Evolutionary conservation across 495 filamentous ascomycete species (phyloP), one percentile per base, ranked within the genome.

Genomic region (Aspergillus coremiiformis): DNA sequence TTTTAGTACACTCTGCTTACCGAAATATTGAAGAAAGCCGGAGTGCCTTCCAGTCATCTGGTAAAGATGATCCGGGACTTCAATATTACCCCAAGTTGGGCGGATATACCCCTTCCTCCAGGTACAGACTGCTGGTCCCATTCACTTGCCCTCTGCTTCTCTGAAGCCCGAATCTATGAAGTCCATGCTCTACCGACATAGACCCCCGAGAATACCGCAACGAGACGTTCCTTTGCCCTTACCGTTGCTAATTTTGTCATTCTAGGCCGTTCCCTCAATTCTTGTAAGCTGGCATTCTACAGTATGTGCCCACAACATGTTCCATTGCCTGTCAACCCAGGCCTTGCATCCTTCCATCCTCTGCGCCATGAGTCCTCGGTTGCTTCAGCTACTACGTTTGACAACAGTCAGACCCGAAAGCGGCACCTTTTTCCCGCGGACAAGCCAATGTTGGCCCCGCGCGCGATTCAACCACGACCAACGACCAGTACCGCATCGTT

Each of bases 11-110:
- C 61, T 29, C 57, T 84, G 48, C 74, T 84, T 48, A 76, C 78
- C 26, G 80, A 83, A 58, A 82, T 84, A 58, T 62, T 84, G 54
- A 84, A 83, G 64, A 74, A 75, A 43, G 74, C 73, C n/a, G 63
- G 71, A 29, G 68, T 83, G 33, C 63, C 73, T 30, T 76, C 79
- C 10, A 68, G 51, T 27, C 61, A 72, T 52, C 69, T 84, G 27
- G 61, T 76, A 45, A 66, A 69, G 49, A 57, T 83, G 52, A 76
- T 82, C 55, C 64, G 68, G 56, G 69, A 75, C 20, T 63, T 65
- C 57, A 66, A 70, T 51, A 74, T 82, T 44, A 58, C 57, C 44
- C 80, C 79, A 43, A 69, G 59, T 59, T 84, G 81, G 81, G 67
- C 65, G 39, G 71, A 83, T 59, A 81, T 82, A 43, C 74, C 79